Evolutionary conservation across 345 rosid species (phyloP), one percentile per base, ranked within the genome.

Genomic region (Salix viminalis): DNA sequence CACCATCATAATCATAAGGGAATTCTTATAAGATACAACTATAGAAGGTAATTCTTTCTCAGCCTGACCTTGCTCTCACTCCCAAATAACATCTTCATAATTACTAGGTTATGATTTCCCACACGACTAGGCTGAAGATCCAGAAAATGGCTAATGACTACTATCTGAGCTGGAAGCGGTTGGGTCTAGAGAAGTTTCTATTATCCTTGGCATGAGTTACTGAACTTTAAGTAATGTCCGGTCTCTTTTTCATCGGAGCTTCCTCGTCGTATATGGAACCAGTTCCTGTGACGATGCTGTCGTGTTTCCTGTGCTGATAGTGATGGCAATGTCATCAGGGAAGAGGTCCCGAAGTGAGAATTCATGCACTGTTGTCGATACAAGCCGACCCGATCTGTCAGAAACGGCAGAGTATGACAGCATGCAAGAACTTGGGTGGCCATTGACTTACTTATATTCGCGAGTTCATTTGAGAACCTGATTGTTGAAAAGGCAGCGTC

Each of bases 401-500:
- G 82, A 82, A 75, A 83, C 69, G 9, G 76, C 72, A 28, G 87
- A 92, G 86, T 26, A 72, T 60, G 28, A 88, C 76, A 7, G 84
- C 81, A 24, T 24, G 26, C 26, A 14, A 92, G 83, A 41, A 80
- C 37, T 77, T 77, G 87, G 12, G 90, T 87, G 61, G 84, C 82
- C n/a, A n/a, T n/a, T n/a, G n/a, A n/a, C n/a, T n/a, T n/a, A n/a
- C n/a, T n/a, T 5, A 81, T 37, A 46, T 83, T 85, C 8, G 82
- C 82, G 2, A 88, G 91, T 84, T 84, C 88, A 4, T 79, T 84
- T 60, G 93, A 87, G 79, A 89, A 92, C 64, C 83, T 83, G 21
- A 89, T 88, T n/a, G 94, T 90, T 36, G 94, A 87, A 66, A 86
- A 85, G 44, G 94, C 94, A 21, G 91, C 92, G 4, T n/a, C 90